phyloP scores from a whole-genome alignment of 495 filamentous ascomycete species.

The Mytilinidion resinicola region DNA sequence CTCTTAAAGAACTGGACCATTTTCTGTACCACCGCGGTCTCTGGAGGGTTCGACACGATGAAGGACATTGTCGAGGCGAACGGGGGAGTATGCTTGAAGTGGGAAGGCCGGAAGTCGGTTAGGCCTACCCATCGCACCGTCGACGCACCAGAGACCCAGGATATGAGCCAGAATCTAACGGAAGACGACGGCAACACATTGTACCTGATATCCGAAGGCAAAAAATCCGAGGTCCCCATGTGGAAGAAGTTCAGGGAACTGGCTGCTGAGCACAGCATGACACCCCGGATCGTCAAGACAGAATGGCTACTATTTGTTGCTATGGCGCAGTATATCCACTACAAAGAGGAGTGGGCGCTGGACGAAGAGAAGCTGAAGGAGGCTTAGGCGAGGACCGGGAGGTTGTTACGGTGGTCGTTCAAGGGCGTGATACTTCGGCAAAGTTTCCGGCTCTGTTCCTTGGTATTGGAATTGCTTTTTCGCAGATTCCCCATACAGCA shows the following conservation, averaged over 20 bases:
- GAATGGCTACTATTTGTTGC: constrained; percentile 89
- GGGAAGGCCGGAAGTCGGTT: constrained; percentile 56
- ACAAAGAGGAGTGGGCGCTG: constrained; percentile 54
- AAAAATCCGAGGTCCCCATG: constrained; percentile 58
- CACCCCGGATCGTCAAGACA: constrained; percentile 65
- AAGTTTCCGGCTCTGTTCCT: too few relatives aligned
- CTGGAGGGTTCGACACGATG: constrained; percentile 76
- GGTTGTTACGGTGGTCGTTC: too few relatives aligned
- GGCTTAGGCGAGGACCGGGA: neutral
- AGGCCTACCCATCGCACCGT: constrained; percentile 39
- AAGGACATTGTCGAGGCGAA: constrained; percentile 80
- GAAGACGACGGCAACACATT: constrained; percentile 48
- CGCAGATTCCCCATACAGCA: too few relatives aligned
- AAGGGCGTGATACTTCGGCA: neutral
- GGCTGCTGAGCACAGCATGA: constrained; percentile 63
- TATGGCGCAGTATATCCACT: constrained; percentile 71
- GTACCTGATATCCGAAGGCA: constrained; percentile 25
- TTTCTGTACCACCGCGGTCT: constrained; percentile 71
- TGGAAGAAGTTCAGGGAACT: constrained; percentile 77
- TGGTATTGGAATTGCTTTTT: too few relatives aligned
- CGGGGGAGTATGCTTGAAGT: constrained; percentile 75
- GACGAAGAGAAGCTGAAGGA: constrained; percentile 17
- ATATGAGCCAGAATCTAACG: constrained; percentile 44
- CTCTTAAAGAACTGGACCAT: constrained; percentile 68
- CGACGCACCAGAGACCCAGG: constrained; percentile 38